These are phyloP conservation scores for Fusarium nelsonii DNA, from an alignment of 2,329 filamentous ascomycete species.

Conservation along the genomic window DNA sequence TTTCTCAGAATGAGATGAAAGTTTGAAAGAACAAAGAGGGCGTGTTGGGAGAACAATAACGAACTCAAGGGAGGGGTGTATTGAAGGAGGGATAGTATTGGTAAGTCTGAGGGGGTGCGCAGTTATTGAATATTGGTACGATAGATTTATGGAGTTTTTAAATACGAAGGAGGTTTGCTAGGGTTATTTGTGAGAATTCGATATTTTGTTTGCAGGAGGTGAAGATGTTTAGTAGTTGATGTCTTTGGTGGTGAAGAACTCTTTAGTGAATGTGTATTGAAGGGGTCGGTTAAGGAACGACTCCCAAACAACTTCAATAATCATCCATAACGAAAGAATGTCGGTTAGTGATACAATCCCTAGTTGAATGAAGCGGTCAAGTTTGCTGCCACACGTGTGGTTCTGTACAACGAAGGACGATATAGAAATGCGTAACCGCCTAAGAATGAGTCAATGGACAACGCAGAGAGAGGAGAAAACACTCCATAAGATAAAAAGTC, in stretches of 20 bases:
- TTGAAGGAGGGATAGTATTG: constrained; percentile 20
- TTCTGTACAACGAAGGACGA: constrained; percentile 26
- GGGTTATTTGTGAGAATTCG: constrained; percentile 20
- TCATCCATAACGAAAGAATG: neutral
- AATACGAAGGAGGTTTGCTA: constrained; percentile 20
- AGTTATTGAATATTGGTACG: constrained; percentile 40
- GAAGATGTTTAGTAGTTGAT: neutral
- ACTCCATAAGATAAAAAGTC: neutral
- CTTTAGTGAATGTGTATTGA: constrained; percentile 19
- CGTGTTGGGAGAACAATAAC: constrained; percentile 4
- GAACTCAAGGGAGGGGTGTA: constrained; percentile 34
- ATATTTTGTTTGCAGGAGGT: constrained; percentile 21
- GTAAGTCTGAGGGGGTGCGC: constrained; percentile 29
- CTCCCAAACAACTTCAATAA: neutral
- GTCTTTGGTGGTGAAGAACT: constrained; percentile 6
- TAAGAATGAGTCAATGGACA: neutral
- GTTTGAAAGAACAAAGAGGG: constrained; percentile 12
- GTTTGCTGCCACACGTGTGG: constrained; percentile 28
- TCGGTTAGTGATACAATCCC: constrained; percentile 21
- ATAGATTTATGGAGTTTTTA: constrained; percentile 33
- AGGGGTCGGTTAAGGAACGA: constrained; percentile 5
- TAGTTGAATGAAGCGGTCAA: constrained; percentile 14
- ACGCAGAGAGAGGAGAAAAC: neutral
- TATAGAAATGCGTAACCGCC: neutral
- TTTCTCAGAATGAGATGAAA: constrained; percentile 3